These are phyloP conservation scores for Exophiala dermatitidis DNA, from an alignment of 2,329 filamentous ascomycete species.

Conservation along the genomic window DNA sequence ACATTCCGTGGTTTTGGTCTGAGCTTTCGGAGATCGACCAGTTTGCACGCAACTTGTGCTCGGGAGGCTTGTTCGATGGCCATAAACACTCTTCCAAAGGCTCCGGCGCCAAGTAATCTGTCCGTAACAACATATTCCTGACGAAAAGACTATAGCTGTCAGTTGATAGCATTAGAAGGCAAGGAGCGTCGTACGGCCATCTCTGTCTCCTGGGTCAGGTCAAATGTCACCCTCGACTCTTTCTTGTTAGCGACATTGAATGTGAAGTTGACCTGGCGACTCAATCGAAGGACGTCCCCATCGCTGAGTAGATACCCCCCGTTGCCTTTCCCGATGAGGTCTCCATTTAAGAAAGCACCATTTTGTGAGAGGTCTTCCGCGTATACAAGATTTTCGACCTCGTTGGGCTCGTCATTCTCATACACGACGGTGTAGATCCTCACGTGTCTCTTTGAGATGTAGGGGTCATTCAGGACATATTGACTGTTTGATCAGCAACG, in stretches of 20 bases:
- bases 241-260: conserved; percentile 18
- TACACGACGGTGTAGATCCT: conserved; percentile 40
- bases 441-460: conserved; percentile 38
- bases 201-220: conserved; percentile 31
- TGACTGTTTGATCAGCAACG: conserved; percentile 28
- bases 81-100: conserved; percentile 40
- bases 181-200: conserved; percentile 30
- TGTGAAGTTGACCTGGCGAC: conserved; percentile 23
- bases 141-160: conserved; percentile 29
- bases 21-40: conserved; percentile 35
- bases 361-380: conserved; percentile 39
- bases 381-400: conserved; percentile 39
- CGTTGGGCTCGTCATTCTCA: conserved; percentile 33
- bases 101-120: conserved; percentile 38
- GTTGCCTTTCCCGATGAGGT: conserved; percentile 31
- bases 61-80: conserved; percentile 31
- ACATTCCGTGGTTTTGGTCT: conserved; percentile 12
- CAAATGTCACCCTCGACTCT: conserved; percentile 22
- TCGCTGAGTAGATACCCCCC: conserved; percentile 35
- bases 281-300: conserved; percentile 34
- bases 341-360: conserved; percentile 37
- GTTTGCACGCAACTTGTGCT: conserved; percentile 41
- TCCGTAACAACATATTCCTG: conserved; percentile 34
- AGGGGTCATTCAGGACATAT: conserved; percentile 31
- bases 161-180: conserved; percentile 8